A percentile compares a stretch with the other conserved stretches of the same genome.
Conservation (phyloP, 116 monocot genomes). For the Phalaenopsis hybrid region DNA sequence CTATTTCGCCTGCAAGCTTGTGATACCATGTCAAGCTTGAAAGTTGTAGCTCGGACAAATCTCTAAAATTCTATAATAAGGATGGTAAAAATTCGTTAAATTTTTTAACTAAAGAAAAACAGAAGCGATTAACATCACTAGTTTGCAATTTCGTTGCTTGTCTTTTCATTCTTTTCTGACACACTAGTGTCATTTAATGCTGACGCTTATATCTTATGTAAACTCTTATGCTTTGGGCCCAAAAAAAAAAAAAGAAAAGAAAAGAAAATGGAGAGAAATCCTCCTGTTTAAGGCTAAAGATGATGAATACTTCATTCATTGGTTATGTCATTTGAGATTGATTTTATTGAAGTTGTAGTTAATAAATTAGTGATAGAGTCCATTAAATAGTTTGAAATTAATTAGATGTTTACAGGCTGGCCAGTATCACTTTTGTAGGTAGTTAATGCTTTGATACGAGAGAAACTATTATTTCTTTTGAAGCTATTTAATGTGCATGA, state of each 20-base stretch:
- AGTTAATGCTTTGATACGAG: neutral
- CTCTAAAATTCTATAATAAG: neutral
- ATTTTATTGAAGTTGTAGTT: neutral
- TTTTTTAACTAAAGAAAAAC: neutral
- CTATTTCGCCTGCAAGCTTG: neutral
- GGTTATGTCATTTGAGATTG: too few relatives aligned
- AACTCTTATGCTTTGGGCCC: neutral
- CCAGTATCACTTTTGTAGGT: neutral
- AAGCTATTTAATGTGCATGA: neutral
- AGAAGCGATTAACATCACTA: neutral
- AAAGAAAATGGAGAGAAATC: too few relatives aligned
- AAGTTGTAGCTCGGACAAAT: neutral
- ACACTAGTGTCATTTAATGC: neutral
- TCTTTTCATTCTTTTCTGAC: neutral
- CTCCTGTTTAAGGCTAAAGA: too few relatives aligned
- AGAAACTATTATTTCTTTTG: neutral
- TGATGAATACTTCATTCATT: too few relatives aligned
- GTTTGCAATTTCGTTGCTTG: neutral
- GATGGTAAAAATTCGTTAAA: neutral
- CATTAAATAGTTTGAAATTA: neutral
- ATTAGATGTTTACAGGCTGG: neutral
- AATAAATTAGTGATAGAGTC: neutral
- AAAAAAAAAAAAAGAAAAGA: too few relatives aligned
- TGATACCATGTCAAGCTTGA: neutral
- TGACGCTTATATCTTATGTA: neutral